These are phyloP conservation scores for Fragaria iinumae DNA, from an alignment of 306 rosid species.

Conservation along the genomic window DNA sequence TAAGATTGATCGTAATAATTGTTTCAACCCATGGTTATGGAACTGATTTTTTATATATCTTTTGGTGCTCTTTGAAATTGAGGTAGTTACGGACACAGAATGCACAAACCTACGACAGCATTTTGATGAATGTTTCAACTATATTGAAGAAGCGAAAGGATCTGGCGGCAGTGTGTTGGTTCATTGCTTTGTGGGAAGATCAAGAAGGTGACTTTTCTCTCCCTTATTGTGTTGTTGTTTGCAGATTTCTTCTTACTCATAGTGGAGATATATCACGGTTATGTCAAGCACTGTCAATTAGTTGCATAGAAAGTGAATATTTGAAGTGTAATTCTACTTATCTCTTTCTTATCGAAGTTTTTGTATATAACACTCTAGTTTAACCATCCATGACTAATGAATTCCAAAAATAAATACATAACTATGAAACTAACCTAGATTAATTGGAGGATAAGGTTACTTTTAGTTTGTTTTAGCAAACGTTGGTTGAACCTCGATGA, in stretches of 20 bases:
- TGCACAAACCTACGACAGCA: conserved; percentile 45
- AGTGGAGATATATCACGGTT: too few relatives aligned
- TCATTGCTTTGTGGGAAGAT: conserved; percentile 73
- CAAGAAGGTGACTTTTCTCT: conserved; percentile 68
- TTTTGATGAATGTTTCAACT: conserved; percentile 67
- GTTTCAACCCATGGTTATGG: conserved; percentile 19
- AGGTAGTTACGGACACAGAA: conserved; percentile 59
- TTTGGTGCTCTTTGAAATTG: conserved; percentile 43
- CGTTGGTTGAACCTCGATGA: background rate
- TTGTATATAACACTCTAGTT: background rate
- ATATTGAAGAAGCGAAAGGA: conserved; percentile 65
- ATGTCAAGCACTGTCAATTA: too few relatives aligned
- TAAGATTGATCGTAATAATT: conserved; percentile 1
- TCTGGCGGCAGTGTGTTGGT: conserved; percentile 54
- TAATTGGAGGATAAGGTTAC: background rate
- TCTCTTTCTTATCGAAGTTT: background rate
- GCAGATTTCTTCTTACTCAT: background rate
- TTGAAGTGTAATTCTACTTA: background rate
- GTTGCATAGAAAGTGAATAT: background rate
- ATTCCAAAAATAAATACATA: background rate
- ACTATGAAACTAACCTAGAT: background rate
- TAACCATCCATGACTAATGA: background rate
- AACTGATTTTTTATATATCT: conserved; percentile 23
- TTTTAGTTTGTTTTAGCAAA: background rate
- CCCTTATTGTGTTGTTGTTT: conserved; percentile 14